Evolutionary conservation across 1,139 yeast species (phyloP).

Genomic region (Meyerozyma carpophila): DNA sequence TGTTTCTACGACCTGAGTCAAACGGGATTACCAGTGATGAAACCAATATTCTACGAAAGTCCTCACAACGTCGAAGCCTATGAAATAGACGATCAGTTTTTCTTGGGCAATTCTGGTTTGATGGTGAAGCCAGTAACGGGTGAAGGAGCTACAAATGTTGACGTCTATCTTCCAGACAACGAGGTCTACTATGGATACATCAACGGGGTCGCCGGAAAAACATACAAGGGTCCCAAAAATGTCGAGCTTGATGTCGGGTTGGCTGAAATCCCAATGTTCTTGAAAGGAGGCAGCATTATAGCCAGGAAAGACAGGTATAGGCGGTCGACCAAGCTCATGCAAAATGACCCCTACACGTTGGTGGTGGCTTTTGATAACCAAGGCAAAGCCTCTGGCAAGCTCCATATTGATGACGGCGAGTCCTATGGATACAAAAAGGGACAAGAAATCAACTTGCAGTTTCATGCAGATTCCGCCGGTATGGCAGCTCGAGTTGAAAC

Average conservation of each 20-base stretch:
- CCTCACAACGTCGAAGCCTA: conserved; percentile 49
- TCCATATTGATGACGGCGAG: conserved; percentile 26
- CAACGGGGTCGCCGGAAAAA: conserved; percentile 20
- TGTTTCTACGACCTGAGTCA: conserved; percentile 63
- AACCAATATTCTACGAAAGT: conserved; percentile 66
- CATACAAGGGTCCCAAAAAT: conserved; percentile 10
- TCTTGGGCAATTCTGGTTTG: conserved; percentile 66
- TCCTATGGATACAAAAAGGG: conserved; percentile 49
- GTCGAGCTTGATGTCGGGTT: conserved; percentile 39
- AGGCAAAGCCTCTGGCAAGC: conserved; percentile 14
- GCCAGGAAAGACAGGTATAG: conserved; percentile 69
- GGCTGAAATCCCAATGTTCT: conserved; percentile 62
- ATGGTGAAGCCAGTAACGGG: conserved; percentile 78
- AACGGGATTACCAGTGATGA: conserved; percentile 65
- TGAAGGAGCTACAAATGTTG: conserved; percentile 40
- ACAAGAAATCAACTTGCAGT: conserved; percentile 37
- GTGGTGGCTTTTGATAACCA: conserved; percentile 21
- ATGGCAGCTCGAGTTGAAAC: conserved; percentile 14
- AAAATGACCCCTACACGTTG: conserved; percentile 76
- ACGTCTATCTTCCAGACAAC: conserved; percentile 60
- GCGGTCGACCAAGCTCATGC: conserved; percentile 74
- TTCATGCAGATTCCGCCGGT: conserved; percentile 16
- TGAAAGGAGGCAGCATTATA: conserved; percentile 75
- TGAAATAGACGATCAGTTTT: conserved; percentile 78
- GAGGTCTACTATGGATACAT: conserved; percentile 56